Percentiles rank a stretch among this genome's conserved stretches.
Conservation (phyloP, 768 basidiomycete species). For the Boletus sp. region DNA sequence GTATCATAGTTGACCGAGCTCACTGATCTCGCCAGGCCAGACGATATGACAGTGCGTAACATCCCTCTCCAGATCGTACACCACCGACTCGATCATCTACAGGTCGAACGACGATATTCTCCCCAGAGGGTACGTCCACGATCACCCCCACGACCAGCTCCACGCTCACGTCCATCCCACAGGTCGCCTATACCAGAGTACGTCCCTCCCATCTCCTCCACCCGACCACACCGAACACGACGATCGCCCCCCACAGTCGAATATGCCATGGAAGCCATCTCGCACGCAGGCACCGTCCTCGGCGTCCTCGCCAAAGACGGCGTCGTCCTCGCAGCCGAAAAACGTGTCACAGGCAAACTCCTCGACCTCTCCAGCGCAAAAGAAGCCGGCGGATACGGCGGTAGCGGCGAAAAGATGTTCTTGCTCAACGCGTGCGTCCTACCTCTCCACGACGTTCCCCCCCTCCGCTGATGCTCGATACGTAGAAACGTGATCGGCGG, state of each 20-base stretch:
- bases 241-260: slow-evolving; percentile 61
- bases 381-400: slow-evolving; percentile 82
- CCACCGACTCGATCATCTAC: slow-evolving; percentile 30
- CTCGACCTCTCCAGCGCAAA: slow-evolving; percentile 86
- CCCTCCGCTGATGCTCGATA: neutral
- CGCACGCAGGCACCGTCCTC: slow-evolving; percentile 91
- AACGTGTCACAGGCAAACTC: slow-evolving; percentile 97
- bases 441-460: neutral
- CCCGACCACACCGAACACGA: neutral
- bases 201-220: slow-evolving; percentile 25
- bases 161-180: slow-evolving; percentile 6
- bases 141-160: slow-evolving; percentile 7
- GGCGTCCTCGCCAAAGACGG: slow-evolving; percentile 90
- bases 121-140: slow-evolving; percentile 77
- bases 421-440: slow-evolving; percentile 79
- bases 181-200: slow-evolving; percentile 98
- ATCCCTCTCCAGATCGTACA: slow-evolving; percentile 6
- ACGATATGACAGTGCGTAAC: slow-evolving; percentile 89
- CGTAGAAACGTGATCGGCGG: slow-evolving; percentile 86
- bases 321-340: slow-evolving; percentile 90
- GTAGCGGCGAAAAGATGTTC: slow-evolving; percentile 98
- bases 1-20: neutral
- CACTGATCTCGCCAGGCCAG: slow-evolving; percentile 53
- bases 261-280: slow-evolving; percentile 99
- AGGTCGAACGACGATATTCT: slow-evolving; percentile 98